Percentiles rank a stretch among this genome's conserved stretches.
These are phyloP conservation scores for Zasmidium cellare DNA, from an alignment of 2,329 filamentous ascomycete genomes.

Conservation along the genomic window DNA sequence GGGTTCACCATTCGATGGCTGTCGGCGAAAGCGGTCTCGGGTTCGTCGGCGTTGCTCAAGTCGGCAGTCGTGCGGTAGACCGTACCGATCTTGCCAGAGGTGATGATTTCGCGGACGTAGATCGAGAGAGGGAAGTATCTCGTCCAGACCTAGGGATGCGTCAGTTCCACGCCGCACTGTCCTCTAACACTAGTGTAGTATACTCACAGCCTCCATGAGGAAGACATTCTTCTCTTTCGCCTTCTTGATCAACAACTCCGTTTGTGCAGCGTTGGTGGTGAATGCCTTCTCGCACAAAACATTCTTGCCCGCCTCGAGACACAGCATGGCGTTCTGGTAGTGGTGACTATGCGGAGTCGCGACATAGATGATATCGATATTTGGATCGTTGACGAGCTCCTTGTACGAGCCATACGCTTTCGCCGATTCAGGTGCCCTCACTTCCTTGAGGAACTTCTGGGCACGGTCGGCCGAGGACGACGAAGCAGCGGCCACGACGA, in stretches of 20 bases:
- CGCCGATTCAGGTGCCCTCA: constrained; percentile 67
- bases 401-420: constrained; percentile 78
- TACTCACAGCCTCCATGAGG: constrained; percentile 64
- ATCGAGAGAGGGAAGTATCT: constrained; percentile 83
- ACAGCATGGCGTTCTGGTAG: constrained; percentile 87
- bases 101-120: constrained; percentile 68
- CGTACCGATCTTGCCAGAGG: constrained; percentile 54
- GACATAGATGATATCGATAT: constrained; percentile 84
- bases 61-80: constrained; percentile 60
- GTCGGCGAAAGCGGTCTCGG: constrained; percentile 57
- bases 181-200: not conserved
- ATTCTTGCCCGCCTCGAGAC: constrained; percentile 78
- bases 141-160: constrained; percentile 66
- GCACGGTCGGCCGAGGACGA: constrained; percentile 71
- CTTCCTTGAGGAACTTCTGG: constrained; percentile 68
- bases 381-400: constrained; percentile 74
- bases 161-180: not conserved
- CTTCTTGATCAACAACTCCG: constrained; percentile 68
- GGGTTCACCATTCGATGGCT: constrained; percentile 80
- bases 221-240: constrained; percentile 71
- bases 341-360: constrained; percentile 91
- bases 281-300: constrained; percentile 91
- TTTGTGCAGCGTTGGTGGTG: constrained; percentile 78
- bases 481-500: constrained; percentile 76
- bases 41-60: constrained; percentile 59